Conservation (phyloP, 2,329 filamentous ascomycete species). For the Leptographium flavum region DNA sequence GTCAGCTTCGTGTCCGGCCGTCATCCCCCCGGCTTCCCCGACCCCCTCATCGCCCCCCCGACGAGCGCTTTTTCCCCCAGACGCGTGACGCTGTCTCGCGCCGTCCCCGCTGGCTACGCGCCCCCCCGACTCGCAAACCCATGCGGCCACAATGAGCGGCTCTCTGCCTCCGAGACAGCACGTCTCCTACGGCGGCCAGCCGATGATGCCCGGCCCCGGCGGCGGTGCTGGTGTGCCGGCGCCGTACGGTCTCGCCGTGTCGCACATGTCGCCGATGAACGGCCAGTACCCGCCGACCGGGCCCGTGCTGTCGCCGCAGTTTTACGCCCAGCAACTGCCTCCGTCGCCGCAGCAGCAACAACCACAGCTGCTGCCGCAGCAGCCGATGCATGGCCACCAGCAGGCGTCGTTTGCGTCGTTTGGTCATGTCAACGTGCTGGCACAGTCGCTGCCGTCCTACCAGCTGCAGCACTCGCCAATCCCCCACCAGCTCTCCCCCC, state of each 20-base stretch:
- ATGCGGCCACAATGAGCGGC: conserved; percentile 24
- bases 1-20: too few relatives aligned
- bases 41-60: background rate
- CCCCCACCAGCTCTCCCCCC: background rate
- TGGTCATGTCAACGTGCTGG: too few relatives aligned
- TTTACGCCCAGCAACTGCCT: conserved; percentile 6
- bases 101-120: background rate
- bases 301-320: conserved; percentile 8
- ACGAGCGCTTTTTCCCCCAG: background rate
- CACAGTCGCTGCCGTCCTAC: background rate
- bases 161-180: conserved; percentile 24
- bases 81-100: background rate
- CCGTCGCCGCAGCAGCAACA: background rate
- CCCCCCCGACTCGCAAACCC: background rate
- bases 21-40: background rate
- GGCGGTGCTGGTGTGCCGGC: conserved; percentile 2
- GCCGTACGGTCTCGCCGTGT: conserved; percentile 7
- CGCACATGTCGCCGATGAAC: conserved; percentile 6
- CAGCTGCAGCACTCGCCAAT: conserved; percentile 1
- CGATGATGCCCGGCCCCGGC: conserved; percentile 8
- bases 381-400: background rate
- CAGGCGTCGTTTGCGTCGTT: too few relatives aligned
- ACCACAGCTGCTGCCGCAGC: background rate
- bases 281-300: conserved; percentile 3
- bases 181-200: conserved; percentile 25